A percentile compares a stretch with the other conserved stretches of the same genome.
These are phyloP conservation scores for Tieghemiomyces parasiticus DNA, from an alignment of 192 early-diverging fungal genomes.

Conservation along the genomic window DNA sequence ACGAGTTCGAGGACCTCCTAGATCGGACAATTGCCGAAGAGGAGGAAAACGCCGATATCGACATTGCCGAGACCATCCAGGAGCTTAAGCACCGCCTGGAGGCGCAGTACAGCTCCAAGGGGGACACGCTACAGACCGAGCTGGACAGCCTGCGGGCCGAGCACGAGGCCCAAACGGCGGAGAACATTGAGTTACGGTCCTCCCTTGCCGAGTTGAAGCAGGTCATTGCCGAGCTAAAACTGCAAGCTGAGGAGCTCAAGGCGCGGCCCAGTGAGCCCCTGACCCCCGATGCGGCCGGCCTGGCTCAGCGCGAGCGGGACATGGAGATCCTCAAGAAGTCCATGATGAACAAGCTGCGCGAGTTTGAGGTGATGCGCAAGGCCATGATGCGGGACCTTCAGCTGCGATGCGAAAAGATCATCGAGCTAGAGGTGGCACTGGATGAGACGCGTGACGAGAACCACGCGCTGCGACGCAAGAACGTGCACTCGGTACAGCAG, in stretches of 20 bases:
- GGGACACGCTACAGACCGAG: conserved; percentile 50
- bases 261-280: background rate
- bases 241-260: background rate
- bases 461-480: conserved; percentile 68
- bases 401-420: conserved; percentile 94
- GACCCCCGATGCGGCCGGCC: background rate
- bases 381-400: conserved; percentile 95
- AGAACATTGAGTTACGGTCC: conserved; percentile 24
- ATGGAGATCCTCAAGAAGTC: conserved; percentile 31
- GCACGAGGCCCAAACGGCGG: conserved; percentile 25
- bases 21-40: conserved; percentile 54
- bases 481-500: conserved; percentile 74
- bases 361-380: conserved; percentile 98
- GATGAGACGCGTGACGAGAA: conserved; percentile 95
- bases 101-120: conserved; percentile 63
- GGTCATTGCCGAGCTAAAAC: background rate
- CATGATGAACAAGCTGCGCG: conserved; percentile 56
- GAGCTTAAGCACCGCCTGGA: conserved; percentile 78
- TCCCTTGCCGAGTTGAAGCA: conserved; percentile 19
- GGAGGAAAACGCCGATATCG: conserved; percentile 35
- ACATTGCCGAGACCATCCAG: conserved; percentile 58
- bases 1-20: conserved; percentile 72
- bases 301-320: conserved; percentile 24
- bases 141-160: conserved; percentile 33
- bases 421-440: conserved; percentile 92